Conservation (phyloP, 2,329 filamentous ascomycete genomes). For the Stagonosporopsis chrysanthemi region DNA sequence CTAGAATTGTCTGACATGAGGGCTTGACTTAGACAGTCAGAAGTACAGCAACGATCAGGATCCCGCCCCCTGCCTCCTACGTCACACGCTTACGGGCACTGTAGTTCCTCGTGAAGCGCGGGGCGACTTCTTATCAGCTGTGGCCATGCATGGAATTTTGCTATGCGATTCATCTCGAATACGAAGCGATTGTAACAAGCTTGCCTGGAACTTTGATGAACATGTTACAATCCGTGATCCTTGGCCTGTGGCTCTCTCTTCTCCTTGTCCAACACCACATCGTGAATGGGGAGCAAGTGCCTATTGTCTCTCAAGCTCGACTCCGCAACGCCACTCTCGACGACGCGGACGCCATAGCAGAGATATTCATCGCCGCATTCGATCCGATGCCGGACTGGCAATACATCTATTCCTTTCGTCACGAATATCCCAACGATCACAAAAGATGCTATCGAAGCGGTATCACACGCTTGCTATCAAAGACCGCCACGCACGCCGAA, state of each 20-base stretch:
- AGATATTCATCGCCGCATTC: not conserved
- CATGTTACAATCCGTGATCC: not conserved
- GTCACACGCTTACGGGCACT: not conserved
- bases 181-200: not conserved
- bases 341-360: not conserved
- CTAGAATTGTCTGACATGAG: no score
- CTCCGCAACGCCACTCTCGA: conserved; percentile 1
- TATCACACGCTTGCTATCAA: not conserved
- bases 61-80: not conserved
- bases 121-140: not conserved
- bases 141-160: not conserved
- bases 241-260: not conserved
- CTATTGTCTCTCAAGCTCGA: not conserved
- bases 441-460: not conserved
- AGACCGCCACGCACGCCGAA: not conserved
- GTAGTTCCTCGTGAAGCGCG: not conserved
- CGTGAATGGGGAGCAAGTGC: not conserved
- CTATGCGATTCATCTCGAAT: not conserved
- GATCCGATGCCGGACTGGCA: not conserved
- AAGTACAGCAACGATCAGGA: not conserved
- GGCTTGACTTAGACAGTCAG: no score
- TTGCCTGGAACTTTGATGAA: no score
- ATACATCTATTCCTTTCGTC: not conserved
- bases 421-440: not conserved
- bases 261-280: not conserved